A percentile compares a stretch with the other conserved stretches of the same genome.
Conservation (phyloP, 2,329 filamentous ascomycete genomes). For the Aspergillus alliaceus region DNA sequence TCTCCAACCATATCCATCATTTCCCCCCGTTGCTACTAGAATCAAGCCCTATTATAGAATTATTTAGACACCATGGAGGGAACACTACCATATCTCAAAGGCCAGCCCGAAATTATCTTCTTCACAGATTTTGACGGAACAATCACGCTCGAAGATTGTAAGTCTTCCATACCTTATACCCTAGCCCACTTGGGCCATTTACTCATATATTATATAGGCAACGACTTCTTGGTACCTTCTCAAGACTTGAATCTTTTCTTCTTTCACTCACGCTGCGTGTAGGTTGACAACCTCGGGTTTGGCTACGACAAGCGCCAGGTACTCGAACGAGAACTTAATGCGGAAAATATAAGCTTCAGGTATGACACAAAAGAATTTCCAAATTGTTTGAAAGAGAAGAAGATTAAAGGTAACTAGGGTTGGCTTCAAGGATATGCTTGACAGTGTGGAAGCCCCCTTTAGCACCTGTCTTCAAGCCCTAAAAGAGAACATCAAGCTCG, state of each 20-base stretch:
- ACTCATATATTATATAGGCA: neutral
- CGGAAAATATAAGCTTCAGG: neutral
- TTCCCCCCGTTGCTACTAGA: too few relatives aligned
- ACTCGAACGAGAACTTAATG: neutral
- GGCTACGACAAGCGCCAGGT: neutral
- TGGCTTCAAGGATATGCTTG: conserved; percentile 1
- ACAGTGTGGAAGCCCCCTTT: conserved; percentile 1
- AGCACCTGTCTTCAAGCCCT: conserved; percentile 46
- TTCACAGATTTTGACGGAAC: conserved; percentile 7
- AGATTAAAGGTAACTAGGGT: too few relatives aligned
- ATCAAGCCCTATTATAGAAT: too few relatives aligned
- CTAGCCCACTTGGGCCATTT: neutral
- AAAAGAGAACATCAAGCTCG: conserved; percentile 74
- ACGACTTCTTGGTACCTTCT: neutral
- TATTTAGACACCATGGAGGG: too few relatives aligned
- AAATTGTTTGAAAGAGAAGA: neutral
- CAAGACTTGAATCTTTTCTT: neutral
- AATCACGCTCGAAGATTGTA: conserved; percentile 5
- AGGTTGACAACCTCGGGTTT: conserved; percentile 5
- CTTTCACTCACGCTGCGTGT: neutral
- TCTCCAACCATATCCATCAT: too few relatives aligned
- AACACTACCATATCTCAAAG: neutral
- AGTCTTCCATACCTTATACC: neutral
- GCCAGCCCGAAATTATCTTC: neutral
- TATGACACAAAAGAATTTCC: neutral